Evolutionary conservation across 768 basidiomycete species (phyloP).

Genomic region (Hypholoma fasciculare): DNA sequence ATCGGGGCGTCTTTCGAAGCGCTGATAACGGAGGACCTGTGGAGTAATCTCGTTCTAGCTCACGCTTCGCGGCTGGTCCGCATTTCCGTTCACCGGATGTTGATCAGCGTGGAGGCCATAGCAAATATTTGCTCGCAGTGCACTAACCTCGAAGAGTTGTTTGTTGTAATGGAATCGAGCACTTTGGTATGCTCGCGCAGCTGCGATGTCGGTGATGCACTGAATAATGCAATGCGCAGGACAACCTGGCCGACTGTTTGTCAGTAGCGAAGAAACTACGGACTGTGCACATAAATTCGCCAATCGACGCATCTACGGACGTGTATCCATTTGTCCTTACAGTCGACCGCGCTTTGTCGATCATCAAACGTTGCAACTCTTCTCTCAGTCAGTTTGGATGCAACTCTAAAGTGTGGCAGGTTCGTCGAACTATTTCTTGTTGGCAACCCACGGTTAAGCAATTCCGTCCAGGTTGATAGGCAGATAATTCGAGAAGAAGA

Average conservation of each 20-base stretch:
- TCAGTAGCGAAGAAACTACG: conserved; percentile 46
- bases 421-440: conserved; percentile 24
- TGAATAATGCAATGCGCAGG: conserved; percentile 27
- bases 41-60: conserved; percentile 43
- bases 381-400: conserved; percentile 65
- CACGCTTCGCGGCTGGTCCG: conserved; percentile 54
- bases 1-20: conserved; percentile 40
- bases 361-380: conserved; percentile 51
- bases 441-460: not conserved
- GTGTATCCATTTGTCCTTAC: conserved; percentile 28
- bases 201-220: not conserved
- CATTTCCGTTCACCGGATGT: conserved; percentile 67
- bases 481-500: conserved; percentile 33
- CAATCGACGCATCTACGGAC: conserved; percentile 27
- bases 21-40: conserved; percentile 47
- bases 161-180: conserved; percentile 51
- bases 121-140: conserved; percentile 57
- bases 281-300: conserved; percentile 62
- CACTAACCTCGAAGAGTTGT: conserved; percentile 57
- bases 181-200: conserved; percentile 40
- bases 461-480: conserved; percentile 44
- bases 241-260: conserved; percentile 40
- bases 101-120: conserved; percentile 50
- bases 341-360: conserved; percentile 35
- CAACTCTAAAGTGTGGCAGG: conserved; percentile 72